Percentiles rank a stretch among this genome's conserved stretches.
These are phyloP conservation scores for Talaromyces sp. DNA, from an alignment of 2,329 filamentous ascomycete species.

Conservation along the genomic window DNA sequence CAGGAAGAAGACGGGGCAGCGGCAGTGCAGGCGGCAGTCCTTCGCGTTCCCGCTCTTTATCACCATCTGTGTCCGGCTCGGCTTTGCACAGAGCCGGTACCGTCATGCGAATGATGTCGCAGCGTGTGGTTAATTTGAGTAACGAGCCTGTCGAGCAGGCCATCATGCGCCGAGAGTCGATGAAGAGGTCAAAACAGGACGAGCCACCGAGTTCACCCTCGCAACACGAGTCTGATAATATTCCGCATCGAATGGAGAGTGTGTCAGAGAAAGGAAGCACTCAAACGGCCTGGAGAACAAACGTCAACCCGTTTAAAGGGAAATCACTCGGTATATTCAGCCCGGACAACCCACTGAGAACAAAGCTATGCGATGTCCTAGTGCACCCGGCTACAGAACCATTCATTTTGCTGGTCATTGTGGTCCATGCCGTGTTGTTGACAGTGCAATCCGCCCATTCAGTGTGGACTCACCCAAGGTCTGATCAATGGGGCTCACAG, in stretches of 20 bases:
- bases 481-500: constrained; percentile 60
- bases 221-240: constrained; percentile 45
- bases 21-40: constrained; percentile 39
- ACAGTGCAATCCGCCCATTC: constrained; percentile 74
- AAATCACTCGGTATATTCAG: constrained; percentile 82
- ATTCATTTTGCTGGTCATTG: constrained; percentile 77
- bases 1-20: constrained; percentile 44
- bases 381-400: constrained; percentile 86
- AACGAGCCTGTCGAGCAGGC: constrained; percentile 82
- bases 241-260: constrained; percentile 36
- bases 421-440: constrained; percentile 83
- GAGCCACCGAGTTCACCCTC: constrained; percentile 51
- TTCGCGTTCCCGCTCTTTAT: constrained; percentile 53
- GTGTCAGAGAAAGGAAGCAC: constrained; percentile 31
- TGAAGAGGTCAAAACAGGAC: constrained; percentile 54
- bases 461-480: constrained; percentile 62
- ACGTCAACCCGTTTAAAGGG: constrained; percentile 75
- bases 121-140: constrained; percentile 95
- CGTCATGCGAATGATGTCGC: constrained; percentile 83
- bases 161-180: constrained; percentile 54
- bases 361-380: constrained; percentile 74
- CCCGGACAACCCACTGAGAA: constrained; percentile 70
- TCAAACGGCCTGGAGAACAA: constrained; percentile 45
- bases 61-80: constrained; percentile 58
- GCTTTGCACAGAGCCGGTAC: constrained; percentile 68